These are phyloP conservation scores for Mucor velutinosus DNA, from an alignment of 371 early-diverging fungal genomes.

Conservation along the genomic window DNA sequence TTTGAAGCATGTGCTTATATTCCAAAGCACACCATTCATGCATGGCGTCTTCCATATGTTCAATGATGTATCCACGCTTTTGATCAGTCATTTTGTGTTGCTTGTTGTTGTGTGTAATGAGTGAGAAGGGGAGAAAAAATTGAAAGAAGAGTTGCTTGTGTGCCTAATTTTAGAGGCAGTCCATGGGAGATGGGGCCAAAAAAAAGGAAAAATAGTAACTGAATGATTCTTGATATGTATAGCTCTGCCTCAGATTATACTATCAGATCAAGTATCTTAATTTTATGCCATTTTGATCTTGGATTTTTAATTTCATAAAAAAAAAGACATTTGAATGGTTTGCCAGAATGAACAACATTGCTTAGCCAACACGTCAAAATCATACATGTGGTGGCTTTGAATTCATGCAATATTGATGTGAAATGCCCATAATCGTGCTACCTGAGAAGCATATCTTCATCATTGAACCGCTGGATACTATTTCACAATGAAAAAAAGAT, in stretches of 20 bases:
- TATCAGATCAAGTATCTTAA: background rate
- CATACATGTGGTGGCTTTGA: no score
- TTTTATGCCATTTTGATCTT: no score
- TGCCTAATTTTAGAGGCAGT: background rate
- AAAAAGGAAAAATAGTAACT: constrained; percentile 2
- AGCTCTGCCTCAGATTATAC: background rate
- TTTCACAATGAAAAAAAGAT: no score
- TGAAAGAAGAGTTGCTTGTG: background rate
- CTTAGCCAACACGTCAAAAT: no score
- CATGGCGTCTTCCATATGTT: constrained; percentile 80
- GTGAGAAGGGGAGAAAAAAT: background rate
- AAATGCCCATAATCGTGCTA: no score
- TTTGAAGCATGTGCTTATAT: constrained; percentile 74
- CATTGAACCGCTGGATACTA: no score
- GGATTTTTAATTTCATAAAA: no score
- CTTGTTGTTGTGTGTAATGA: background rate
- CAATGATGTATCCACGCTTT: constrained; percentile 61
- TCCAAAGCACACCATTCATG: constrained; percentile 77
- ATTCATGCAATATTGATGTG: no score
- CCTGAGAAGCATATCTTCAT: no score
- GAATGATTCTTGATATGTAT: background rate
- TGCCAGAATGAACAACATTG: no score
- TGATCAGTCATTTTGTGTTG: background rate
- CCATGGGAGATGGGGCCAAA: background rate
- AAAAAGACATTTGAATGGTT: no score